phyloP scores from a whole-genome alignment of 1,284 basidiomycete species.

The Inonotus hispidus region DNA sequence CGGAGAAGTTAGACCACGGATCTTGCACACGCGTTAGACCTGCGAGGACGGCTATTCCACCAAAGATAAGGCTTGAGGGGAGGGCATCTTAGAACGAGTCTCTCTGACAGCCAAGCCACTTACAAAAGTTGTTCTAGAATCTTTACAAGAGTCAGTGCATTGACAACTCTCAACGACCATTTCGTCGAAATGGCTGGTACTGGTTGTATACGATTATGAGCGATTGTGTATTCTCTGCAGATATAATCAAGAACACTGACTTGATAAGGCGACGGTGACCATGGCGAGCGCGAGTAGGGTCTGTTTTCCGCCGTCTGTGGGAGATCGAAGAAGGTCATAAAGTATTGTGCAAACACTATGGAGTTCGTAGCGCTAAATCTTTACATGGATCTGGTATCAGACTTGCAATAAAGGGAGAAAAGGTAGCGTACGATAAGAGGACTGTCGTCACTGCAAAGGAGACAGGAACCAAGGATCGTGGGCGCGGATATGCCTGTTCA shows the following conservation, averaged over 20 bases:
- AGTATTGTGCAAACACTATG: constrained; percentile 29
- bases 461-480: constrained; percentile 32
- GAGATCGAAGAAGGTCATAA: constrained; percentile 23
- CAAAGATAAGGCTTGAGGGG: constrained; percentile 33
- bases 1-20: constrained; percentile 43
- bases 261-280: constrained; percentile 23
- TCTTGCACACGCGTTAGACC: constrained; percentile 41
- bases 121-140: constrained; percentile 27
- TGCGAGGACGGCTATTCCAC: constrained; percentile 43
- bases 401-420: neutral
- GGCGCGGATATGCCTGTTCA: constrained; percentile 40
- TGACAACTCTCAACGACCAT: constrained; percentile 27
- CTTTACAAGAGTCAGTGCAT: constrained; percentile 27
- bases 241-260: constrained; percentile 15
- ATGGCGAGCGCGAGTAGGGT: constrained; percentile 24
- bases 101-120: neutral
- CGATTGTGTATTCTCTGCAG: neutral
- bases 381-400: neutral
- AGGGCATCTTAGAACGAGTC: constrained; percentile 18
- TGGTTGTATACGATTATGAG: constrained; percentile 21
- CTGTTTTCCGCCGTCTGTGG: constrained; percentile 23
- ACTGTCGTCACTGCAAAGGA: constrained; percentile 40
- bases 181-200: constrained; percentile 29
- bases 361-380: constrained; percentile 26
- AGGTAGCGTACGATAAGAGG: constrained; percentile 30